Conservation (phyloP, 345 rosid genomes). For the Brassica juncea region DNA sequence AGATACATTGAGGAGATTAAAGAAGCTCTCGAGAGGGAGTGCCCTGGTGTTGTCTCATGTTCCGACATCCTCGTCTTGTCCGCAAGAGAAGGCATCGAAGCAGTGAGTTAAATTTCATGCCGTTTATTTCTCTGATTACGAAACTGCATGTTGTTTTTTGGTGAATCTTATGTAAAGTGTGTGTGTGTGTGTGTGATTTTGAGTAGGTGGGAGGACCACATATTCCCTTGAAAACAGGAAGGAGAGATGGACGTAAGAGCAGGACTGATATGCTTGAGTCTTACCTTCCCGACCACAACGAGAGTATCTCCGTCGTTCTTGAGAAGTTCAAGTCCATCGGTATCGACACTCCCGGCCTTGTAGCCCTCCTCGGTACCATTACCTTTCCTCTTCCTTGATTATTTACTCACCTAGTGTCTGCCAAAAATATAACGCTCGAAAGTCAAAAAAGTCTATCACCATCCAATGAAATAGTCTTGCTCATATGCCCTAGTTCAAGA, state of each 20-base stretch:
- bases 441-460: background rate
- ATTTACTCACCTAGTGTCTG: background rate
- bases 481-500: background rate
- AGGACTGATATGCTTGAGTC: constrained; percentile 76
- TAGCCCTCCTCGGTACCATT: constrained; percentile 50
- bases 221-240: constrained; percentile 85
- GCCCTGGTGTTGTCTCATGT: constrained; percentile 92
- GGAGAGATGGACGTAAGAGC: constrained; percentile 90
- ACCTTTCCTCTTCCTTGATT: background rate
- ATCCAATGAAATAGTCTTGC: background rate
- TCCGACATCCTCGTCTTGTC: constrained; percentile 86
- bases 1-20: constrained; percentile 89
- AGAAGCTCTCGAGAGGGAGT: constrained; percentile 94
- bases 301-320: constrained; percentile 79
- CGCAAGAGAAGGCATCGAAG: constrained; percentile 80
- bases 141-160: constrained; percentile 14
- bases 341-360: constrained; percentile 77
- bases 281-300: constrained; percentile 92
- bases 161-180: background rate
- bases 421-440: background rate
- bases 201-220: constrained; percentile 88
- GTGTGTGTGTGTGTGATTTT: background rate
- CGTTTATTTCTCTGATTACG: background rate
- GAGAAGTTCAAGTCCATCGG: constrained; percentile 80
- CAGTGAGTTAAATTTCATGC: constrained; percentile 45